Evolutionary conservation across 768 basidiomycete genomes (phyloP).

Genomic region (Amylocystis lapponica): DNA sequence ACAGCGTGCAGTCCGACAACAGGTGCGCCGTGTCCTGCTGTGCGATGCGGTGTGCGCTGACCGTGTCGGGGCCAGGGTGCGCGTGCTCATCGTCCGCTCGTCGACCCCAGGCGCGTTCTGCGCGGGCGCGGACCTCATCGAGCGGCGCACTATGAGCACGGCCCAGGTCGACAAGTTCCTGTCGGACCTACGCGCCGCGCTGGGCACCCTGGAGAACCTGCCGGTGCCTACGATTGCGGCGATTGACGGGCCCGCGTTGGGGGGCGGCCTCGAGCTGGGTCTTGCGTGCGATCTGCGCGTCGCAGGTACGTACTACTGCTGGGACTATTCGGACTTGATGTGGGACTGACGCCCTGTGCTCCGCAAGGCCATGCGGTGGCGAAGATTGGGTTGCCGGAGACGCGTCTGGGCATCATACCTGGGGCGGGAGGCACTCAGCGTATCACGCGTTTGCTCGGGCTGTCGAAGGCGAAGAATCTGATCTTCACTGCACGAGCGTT

Average conservation of each 20-base stretch:
- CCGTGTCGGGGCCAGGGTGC: constrained; percentile 40
- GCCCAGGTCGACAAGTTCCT: constrained; percentile 75
- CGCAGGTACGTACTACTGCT: constrained; percentile 66
- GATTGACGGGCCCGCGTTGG: constrained; percentile 89
- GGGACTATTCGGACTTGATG: background rate
- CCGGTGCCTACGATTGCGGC: constrained; percentile 90
- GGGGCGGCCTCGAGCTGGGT: constrained; percentile 86
- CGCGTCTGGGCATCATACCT: constrained; percentile 74
- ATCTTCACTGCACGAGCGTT: constrained; percentile 78
- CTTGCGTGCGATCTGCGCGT: constrained; percentile 89
- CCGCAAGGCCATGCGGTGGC: constrained; percentile 54
- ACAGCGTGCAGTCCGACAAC: constrained; percentile 60
- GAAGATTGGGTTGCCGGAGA: constrained; percentile 87
- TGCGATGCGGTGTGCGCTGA: constrained; percentile 4
- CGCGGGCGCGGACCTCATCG: constrained; percentile 85
- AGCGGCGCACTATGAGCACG: constrained; percentile 79
- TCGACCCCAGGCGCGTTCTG: constrained; percentile 78
- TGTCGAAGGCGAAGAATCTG: constrained; percentile 78
- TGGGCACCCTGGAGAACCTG: constrained; percentile 72
- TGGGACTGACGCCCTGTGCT: background rate
- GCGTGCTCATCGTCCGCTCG: constrained; percentile 81
- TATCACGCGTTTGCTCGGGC: constrained; percentile 68
- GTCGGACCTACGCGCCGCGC: constrained; percentile 57
- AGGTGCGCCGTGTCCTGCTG: constrained; percentile 34
- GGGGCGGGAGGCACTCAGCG: constrained; percentile 90